Evolutionary conservation across 805 yeast species (phyloP).

Genomic region (Candida saitoana): DNA sequence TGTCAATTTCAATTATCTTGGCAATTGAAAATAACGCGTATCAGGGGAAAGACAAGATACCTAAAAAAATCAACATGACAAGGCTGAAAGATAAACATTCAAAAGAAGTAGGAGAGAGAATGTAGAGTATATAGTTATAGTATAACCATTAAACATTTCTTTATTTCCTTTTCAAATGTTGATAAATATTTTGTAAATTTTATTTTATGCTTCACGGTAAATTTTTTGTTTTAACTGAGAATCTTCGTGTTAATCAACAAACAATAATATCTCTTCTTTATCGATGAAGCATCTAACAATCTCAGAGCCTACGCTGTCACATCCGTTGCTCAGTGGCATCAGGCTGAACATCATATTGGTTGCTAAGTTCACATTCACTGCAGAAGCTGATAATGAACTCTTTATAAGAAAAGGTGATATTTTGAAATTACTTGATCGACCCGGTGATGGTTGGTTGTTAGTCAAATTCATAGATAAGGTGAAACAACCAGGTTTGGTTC

Average conservation of each 20-base stretch:
- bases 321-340: slow-evolving; percentile 13
- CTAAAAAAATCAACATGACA: no score
- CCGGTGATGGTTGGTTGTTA: slow-evolving; percentile 52
- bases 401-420: slow-evolving; percentile 48
- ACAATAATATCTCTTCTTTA: background rate
- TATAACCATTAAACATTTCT: no score
- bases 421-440: slow-evolving; percentile 44
- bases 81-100: no score
- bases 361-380: slow-evolving; percentile 42
- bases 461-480: slow-evolving; percentile 52
- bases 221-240: background rate
- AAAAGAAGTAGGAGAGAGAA: no score
- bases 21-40: no score
- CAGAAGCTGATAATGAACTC: slow-evolving; percentile 43
- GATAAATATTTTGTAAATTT: no score
- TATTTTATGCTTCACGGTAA: no score
- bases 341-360: slow-evolving; percentile 39
- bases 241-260: background rate
- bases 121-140: no score
- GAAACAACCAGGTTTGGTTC: slow-evolving; percentile 47
- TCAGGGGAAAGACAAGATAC: no score
- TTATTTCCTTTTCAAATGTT: no score
- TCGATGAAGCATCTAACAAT: slow-evolving; percentile 10
- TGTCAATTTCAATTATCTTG: no score
- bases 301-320: slow-evolving; percentile 14